A percentile compares a stretch with the other conserved stretches of the same genome.
Conservation (phyloP, 352 stramenopile species). For the Phytophthora citrophthora region DNA sequence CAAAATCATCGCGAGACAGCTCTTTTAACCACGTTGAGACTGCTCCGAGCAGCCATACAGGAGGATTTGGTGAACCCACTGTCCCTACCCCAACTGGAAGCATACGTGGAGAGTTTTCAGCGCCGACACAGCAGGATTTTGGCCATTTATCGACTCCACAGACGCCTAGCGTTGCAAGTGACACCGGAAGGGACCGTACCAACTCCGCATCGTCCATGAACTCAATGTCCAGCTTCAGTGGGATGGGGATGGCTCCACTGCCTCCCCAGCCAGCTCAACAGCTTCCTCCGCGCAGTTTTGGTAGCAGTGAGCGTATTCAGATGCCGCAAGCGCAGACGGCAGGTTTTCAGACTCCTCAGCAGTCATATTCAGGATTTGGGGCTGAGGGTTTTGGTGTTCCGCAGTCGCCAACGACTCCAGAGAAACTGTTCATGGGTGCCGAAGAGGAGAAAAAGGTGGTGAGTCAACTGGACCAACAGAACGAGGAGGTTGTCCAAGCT, state of each 20-base stretch:
- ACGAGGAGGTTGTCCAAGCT: constrained; percentile 48
- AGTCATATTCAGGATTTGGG: constrained; percentile 23
- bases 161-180: constrained; percentile 16
- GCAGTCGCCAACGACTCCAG: background rate
- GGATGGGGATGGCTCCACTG: constrained; percentile 30
- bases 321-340: constrained; percentile 18
- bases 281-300: constrained; percentile 25
- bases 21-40: constrained; percentile 30
- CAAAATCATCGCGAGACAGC: constrained; percentile 22
- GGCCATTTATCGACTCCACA: constrained; percentile 17
- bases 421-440: constrained; percentile 66
- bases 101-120: constrained; percentile 23
- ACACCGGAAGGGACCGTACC: constrained; percentile 32
- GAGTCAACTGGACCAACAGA: constrained; percentile 62
- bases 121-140: constrained; percentile 23
- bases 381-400: constrained; percentile 19
- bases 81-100: constrained; percentile 18
- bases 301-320: constrained; percentile 36
- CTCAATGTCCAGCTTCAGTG: constrained; percentile 49
- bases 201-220: constrained; percentile 51
- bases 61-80: constrained; percentile 13
- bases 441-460: constrained; percentile 62
- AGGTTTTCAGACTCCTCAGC: constrained; percentile 20
- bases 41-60: constrained; percentile 9
- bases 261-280: constrained; percentile 22